Conservation (phyloP, 352 stramenopile species). For the Pythium sukuiense region DNA sequence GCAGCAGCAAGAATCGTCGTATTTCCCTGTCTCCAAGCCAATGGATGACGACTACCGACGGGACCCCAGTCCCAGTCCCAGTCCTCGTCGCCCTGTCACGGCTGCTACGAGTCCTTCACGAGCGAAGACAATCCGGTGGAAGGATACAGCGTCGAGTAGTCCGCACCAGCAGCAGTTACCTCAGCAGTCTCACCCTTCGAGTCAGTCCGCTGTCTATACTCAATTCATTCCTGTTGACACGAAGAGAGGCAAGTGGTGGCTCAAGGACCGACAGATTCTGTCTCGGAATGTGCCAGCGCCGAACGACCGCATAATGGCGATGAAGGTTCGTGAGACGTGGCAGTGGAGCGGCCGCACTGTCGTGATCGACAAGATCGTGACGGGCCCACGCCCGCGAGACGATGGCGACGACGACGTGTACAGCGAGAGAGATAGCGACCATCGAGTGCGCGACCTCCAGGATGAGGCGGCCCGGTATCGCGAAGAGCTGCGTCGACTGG, state of each 20-base stretch:
- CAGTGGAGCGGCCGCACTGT: constrained; percentile 61
- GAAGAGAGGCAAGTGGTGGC: constrained; percentile 66
- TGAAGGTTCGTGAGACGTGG: constrained; percentile 70
- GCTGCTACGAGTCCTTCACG: constrained; percentile 17
- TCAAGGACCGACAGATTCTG: constrained; percentile 59
- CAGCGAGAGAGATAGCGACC: constrained; percentile 7
- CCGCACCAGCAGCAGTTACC: neutral
- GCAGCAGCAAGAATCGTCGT: constrained; percentile 7
- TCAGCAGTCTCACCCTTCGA: constrained; percentile 5
- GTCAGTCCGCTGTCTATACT: constrained; percentile 20
- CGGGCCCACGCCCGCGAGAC: constrained; percentile 15
- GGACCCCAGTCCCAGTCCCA: constrained; percentile 10
- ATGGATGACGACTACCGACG: constrained; percentile 11
- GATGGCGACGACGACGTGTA: constrained; percentile 17
- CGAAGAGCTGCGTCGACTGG: constrained; percentile 15
- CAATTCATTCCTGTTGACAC: constrained; percentile 44
- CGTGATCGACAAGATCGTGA: constrained; percentile 68
- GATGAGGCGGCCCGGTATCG: constrained; percentile 22
- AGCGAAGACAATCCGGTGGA: constrained; percentile 18
- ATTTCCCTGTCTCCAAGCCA: constrained; percentile 6
- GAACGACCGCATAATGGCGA: constrained; percentile 32
- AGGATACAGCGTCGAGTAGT: constrained; percentile 4
- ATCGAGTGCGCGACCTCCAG: constrained; percentile 16
- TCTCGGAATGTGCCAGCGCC: constrained; percentile 34
- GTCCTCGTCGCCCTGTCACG: constrained; percentile 13